Base-by-base conservation (phyloP, 2,329 filamentous ascomycete species). In the Apiospora pterosperma region DNA sequence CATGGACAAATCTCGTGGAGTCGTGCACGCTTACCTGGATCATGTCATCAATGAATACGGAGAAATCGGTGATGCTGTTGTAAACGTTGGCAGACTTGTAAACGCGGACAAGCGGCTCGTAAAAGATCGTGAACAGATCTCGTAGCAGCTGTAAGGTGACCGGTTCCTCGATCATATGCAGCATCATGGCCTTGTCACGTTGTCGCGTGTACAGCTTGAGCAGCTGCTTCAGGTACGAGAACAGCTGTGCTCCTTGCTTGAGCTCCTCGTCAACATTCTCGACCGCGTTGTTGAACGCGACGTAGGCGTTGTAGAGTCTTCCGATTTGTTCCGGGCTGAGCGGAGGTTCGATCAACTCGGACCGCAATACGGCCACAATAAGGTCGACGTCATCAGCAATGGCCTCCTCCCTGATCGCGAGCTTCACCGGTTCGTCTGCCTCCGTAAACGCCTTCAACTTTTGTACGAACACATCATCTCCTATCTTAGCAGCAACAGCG, bases 51-150 rank as follows among this genome's bases (percentile, higher is more conserved):
- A 96, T 88, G 72, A 99, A 99, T 42, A 89, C 84, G 0, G 95
- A 92, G 80, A 99, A 98, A 77, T 99, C 96, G 0, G 95, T 98
- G 66, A 99, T 95, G 74, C 92, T 96, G 81, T 89, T 96, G 83
- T 98, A 98, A 31, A 99, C 95, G 72, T 98, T 99, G 69, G 96
- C 96, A 23, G 94, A 97, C 80, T 98, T 99, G 84, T 99, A 99
- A 0, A 99, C 96, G 59, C 96, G 88, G 19, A 99, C 93, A 25
- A 99, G 88, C 0, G 96, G 96, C 76, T 99, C 96, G 79, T 99
- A 99, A 81, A 99, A 99, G 75, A 99, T 98, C 38, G 93, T 97
- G 77, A 99, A 98, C 28, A 99, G 85, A 73, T 99, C 96, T 59
- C 93, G 89, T 85, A 99, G 96, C 34, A 99, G 85, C 75, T 96